These are phyloP conservation scores for Beauveria rudraprayagi DNA, from an alignment of 2,329 filamentous ascomycete genomes.

Conservation along the genomic window DNA sequence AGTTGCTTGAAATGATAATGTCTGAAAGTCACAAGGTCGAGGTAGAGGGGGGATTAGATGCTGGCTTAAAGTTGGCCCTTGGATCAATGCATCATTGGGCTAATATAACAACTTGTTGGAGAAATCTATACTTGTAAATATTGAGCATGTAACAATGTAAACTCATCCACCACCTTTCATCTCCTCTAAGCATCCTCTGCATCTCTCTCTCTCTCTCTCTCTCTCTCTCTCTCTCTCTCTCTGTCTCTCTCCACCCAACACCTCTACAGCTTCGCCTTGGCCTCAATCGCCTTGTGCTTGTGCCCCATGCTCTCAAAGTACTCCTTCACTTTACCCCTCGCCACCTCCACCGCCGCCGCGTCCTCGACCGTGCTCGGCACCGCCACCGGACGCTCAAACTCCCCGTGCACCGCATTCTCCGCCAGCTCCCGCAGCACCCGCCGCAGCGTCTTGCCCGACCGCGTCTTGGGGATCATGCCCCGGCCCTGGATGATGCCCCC, in stretches of 20 bases:
- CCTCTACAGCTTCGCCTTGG: constrained; percentile 45
- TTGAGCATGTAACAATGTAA: no score
- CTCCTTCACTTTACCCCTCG: constrained; percentile 59
- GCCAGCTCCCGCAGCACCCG: constrained; percentile 75
- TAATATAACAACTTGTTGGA: no score
- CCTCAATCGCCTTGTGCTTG: constrained; percentile 36
- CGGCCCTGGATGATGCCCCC: constrained; percentile 79
- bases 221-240: constrained; percentile 5
- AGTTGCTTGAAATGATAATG: no score
- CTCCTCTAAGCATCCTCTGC: no score
- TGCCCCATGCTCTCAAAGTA: constrained; percentile 57
- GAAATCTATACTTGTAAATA: no score
- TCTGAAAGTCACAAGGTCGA: no score
- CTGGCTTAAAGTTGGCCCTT: no score
- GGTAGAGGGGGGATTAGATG: no score
- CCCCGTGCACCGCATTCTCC: constrained; percentile 69
- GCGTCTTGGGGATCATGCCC: constrained; percentile 84
- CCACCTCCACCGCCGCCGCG: constrained; percentile 62
- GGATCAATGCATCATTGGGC: no score
- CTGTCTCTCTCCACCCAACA: not conserved
- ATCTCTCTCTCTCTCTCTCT: no score
- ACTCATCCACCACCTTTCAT: no score
- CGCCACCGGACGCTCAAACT: constrained; percentile 62
- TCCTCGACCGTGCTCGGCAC: constrained; percentile 87
- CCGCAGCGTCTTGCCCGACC: constrained; percentile 84